These are phyloP conservation scores for Xylaria sp. DNA, from an alignment of 2,329 filamentous ascomycete genomes.

Conservation along the genomic window DNA sequence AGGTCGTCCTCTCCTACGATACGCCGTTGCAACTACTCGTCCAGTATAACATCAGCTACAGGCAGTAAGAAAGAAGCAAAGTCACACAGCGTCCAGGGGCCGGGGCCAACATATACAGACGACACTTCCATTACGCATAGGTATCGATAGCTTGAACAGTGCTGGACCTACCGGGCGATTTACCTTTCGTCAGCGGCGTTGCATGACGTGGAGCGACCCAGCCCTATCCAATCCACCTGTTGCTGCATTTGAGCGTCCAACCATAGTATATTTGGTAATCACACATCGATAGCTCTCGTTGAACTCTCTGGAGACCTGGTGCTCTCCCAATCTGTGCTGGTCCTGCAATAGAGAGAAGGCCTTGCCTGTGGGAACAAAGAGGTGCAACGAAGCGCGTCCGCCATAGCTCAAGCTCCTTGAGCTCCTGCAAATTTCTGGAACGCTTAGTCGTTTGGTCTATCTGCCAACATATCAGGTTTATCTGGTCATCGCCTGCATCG, in stretches of 20 bases:
- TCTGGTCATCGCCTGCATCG: conserved; percentile 27
- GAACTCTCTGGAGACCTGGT: conserved; percentile 8
- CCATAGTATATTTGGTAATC: conserved; percentile 20
- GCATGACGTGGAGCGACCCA: conserved; percentile 19
- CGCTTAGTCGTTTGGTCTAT: conserved; percentile 30
- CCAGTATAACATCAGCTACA: conserved; percentile 15
- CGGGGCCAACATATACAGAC: conserved; percentile 22
- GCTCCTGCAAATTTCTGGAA: conserved; percentile 20
- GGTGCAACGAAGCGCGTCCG: conserved; percentile 16
- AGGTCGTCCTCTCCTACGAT: conserved; percentile 17
- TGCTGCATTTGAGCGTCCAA: conserved; percentile 25
- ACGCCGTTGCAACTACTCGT: conserved; percentile 23
- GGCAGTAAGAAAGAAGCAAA: conserved; percentile 22
- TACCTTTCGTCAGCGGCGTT: conserved; percentile 14
- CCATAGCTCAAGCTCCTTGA: conserved; percentile 19
- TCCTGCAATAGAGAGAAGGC: conserved; percentile 13
- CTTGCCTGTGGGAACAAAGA: conserved; percentile 17
- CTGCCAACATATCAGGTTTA: conserved; percentile 24
- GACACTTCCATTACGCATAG: conserved; percentile 20
- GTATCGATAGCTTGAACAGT: conserved; percentile 19
- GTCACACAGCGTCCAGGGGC: conserved; percentile 14
- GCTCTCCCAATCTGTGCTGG: conserved; percentile 1
- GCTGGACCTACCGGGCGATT: conserved; percentile 17
- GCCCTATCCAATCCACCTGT: conserved; percentile 19
- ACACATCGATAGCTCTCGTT: conserved; percentile 10